Percentiles rank a stretch among this genome's conserved stretches.
Evolutionary conservation across 352 stramenopile species (phyloP).

Genomic region (Pythium dissotocum): DNA sequence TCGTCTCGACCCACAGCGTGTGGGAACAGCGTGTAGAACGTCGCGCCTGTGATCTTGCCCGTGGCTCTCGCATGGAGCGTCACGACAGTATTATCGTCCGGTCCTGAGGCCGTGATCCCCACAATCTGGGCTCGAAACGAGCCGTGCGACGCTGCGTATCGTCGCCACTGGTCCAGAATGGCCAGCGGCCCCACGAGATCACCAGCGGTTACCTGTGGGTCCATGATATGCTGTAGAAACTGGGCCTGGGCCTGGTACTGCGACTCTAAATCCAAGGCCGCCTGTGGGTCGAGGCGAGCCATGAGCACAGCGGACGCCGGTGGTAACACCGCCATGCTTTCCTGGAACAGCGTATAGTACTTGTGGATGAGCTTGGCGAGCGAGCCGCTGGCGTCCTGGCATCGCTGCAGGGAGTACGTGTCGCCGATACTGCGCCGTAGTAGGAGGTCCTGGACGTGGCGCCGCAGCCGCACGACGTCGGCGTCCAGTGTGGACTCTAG

Average conservation of each 20-base stretch:
- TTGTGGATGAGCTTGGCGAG: slow-evolving; percentile 23
- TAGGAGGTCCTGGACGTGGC: slow-evolving; percentile 15
- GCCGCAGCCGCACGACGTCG: slow-evolving; percentile 34
- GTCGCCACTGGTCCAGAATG: slow-evolving; percentile 25
- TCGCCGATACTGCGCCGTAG: slow-evolving; percentile 8
- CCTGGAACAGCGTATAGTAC: slow-evolving; percentile 25
- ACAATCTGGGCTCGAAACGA: slow-evolving; percentile 10
- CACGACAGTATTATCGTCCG: slow-evolving; percentile 15
- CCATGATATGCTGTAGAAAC: slow-evolving; percentile 18
- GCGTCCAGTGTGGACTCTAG: slow-evolving; percentile 33
- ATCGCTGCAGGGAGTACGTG: slow-evolving; percentile 11
- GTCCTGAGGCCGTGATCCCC: slow-evolving; percentile 7
- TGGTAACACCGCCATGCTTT: slow-evolving; percentile 15
- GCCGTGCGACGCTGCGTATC: slow-evolving; percentile 19
- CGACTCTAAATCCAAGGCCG: neutral
- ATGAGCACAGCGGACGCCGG: slow-evolving; percentile 2
- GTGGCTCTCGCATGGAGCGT: slow-evolving; percentile 14
- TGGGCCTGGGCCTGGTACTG: slow-evolving; percentile 7
- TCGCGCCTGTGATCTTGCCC: slow-evolving; percentile 24
- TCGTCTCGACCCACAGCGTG: slow-evolving; percentile 4
- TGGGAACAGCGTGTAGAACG: slow-evolving; percentile 26
- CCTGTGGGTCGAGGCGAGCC: neutral
- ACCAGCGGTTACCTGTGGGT: slow-evolving; percentile 12
- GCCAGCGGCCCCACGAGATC: slow-evolving; percentile 16
- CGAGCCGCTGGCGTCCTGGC: slow-evolving; percentile 19